These are phyloP conservation scores for Argentina anserina DNA, from an alignment of 306 rosid species.

Conservation along the genomic window DNA sequence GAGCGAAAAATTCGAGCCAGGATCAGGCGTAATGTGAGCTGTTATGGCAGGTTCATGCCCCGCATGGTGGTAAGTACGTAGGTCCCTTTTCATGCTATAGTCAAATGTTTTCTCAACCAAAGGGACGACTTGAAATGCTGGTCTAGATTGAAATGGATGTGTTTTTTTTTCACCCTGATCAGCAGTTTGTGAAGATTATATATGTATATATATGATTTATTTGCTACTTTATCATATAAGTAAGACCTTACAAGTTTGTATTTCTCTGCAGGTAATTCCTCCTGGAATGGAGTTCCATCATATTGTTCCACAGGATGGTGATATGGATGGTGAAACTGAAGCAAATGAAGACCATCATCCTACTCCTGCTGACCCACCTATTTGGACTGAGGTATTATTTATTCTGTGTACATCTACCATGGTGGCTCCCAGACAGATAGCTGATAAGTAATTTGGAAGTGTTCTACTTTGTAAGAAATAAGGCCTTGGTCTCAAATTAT, in stretches of 20 bases:
- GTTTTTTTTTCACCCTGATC: slow-evolving; percentile 5
- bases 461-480: slow-evolving; percentile 19
- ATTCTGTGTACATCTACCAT: slow-evolving; percentile 28
- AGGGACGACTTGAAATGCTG: neutral
- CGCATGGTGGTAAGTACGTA: slow-evolving; percentile 75
- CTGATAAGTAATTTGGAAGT: slow-evolving; percentile 17
- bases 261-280: slow-evolving; percentile 67
- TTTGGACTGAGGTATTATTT: slow-evolving; percentile 86
- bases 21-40: slow-evolving; percentile 96
- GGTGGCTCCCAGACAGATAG: slow-evolving; percentile 19
- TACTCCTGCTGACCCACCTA: slow-evolving; percentile 80
- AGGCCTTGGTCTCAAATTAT: slow-evolving; percentile 16
- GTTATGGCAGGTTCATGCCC: slow-evolving; percentile 97
- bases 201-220: slow-evolving; percentile 16
- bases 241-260: slow-evolving; percentile 18
- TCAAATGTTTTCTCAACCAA: slow-evolving; percentile 8
- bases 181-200: slow-evolving; percentile 10
- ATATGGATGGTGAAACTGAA: slow-evolving; percentile 81
- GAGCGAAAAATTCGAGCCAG: slow-evolving; percentile 95
- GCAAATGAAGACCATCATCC: slow-evolving; percentile 83
- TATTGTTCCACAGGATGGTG: slow-evolving; percentile 84
- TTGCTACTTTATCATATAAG: slow-evolving; percentile 6
- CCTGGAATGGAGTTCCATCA: slow-evolving; percentile 99
- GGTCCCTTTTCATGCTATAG: slow-evolving; percentile 9
- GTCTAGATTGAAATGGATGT: neutral